A percentile compares a stretch with the other conserved stretches of the same genome.
phyloP scores from a whole-genome alignment of 305 asterid genomes.

The Salvia sclarea region DNA sequence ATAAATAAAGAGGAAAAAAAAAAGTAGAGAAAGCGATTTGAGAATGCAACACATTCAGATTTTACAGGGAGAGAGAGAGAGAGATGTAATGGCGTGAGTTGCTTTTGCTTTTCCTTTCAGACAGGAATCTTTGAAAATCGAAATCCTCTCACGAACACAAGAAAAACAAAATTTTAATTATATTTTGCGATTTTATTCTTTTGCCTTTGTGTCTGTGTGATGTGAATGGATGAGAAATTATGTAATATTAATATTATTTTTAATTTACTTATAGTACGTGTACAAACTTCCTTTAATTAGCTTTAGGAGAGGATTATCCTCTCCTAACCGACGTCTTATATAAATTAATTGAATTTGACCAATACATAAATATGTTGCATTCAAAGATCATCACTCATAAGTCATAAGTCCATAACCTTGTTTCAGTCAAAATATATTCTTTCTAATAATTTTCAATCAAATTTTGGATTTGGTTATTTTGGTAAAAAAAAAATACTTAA shows the following conservation, averaged over 20 bases:
- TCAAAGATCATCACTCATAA: neutral
- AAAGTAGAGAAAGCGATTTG: conserved; percentile 41
- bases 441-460: neutral
- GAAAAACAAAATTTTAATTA: conserved; percentile 12
- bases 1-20: neutral
- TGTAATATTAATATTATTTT: neutral
- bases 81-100: conserved; percentile 33
- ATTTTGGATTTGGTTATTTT: no score
- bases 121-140: conserved; percentile 48
- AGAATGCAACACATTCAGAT: conserved; percentile 37
- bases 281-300: neutral
- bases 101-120: conserved; percentile 47
- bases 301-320: neutral
- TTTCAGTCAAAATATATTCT: neutral
- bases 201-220: neutral
- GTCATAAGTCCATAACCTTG: neutral
- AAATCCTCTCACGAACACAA: conserved; percentile 35
- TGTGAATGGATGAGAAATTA: neutral
- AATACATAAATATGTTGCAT: neutral
- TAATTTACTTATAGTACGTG: neutral
- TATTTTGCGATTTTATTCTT: neutral
- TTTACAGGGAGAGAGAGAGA: conserved; percentile 27
- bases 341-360: neutral
- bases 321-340: neutral
- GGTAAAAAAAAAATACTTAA: no score